A percentile compares a stretch with the other conserved stretches of the same genome.
phyloP scores from a whole-genome alignment of 1,284 basidiomycete genomes.

The Pyrrhoderma noxium region DNA sequence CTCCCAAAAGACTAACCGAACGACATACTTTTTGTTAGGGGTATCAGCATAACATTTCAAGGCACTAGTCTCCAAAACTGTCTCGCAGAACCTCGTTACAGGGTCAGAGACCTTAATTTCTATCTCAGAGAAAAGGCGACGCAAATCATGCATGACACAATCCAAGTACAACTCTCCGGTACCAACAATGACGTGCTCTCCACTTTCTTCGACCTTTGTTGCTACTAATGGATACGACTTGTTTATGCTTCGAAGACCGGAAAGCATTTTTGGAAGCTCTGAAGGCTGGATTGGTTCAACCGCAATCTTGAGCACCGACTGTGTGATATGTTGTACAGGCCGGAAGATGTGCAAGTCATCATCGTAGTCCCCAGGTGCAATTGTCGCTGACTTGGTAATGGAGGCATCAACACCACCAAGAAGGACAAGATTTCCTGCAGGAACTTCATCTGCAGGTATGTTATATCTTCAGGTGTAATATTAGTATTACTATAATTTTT shows the following conservation, averaged over 20 bases:
- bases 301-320: constrained; percentile 97
- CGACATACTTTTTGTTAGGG: constrained; percentile 90
- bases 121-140: constrained; percentile 91
- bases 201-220: constrained; percentile 97
- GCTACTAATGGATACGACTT: constrained; percentile 93
- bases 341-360: constrained; percentile 91
- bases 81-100: constrained; percentile 97
- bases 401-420: constrained; percentile 91
- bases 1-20: constrained; percentile 1
- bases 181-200: constrained; percentile 94
- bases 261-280: constrained; percentile 97
- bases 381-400: constrained; percentile 91
- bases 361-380: constrained; percentile 66
- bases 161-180: constrained; percentile 98
- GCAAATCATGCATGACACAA: constrained; percentile 93
- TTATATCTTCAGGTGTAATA: constrained; percentile 57
- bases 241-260: constrained; percentile 94
- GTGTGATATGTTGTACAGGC: constrained; percentile 93
- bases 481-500: neutral
- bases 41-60: constrained; percentile 98
- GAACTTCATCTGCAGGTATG: constrained; percentile 80
- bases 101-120: constrained; percentile 99
- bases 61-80: constrained; percentile 95
- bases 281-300: constrained; percentile 98
- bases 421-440: constrained; percentile 90